Evolutionary conservation across 2,329 filamentous ascomycete species (phyloP), one percentile per base, ranked within the genome.

Genomic region (Didymella keratinophila): DNA sequence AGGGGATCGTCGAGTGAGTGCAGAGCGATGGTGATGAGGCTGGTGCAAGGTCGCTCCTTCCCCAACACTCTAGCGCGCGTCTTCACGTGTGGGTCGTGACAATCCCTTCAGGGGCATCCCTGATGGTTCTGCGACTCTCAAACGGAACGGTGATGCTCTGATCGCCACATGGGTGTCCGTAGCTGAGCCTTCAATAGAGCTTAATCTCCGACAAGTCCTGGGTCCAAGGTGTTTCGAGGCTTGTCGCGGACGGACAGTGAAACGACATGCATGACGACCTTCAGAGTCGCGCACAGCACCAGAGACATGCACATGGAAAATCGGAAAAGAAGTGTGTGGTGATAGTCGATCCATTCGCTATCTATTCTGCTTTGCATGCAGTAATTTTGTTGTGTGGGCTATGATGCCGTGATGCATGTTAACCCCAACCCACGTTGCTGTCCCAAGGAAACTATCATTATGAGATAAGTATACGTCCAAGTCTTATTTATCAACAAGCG

Each of bases 391-490:
- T 46, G 14, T 7, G 25, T 27, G 9, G 10, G 49, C 32, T n/a
- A 14, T 36, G 30, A 16, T 34, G 32, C 45, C 14, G 18, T 49
- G 16, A 43, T 47, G 36, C 28, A 37, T 48, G 30, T 28, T 5
- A 2, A 21, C 18, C 9, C 27, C 18, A 12, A n/a, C 20, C 12
- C 23, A 16, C 30, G 44, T 25, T 37, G 32, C 32, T 14, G 27
- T 46, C 20, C 7, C 53, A 21, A 36, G 41, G 32, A 46, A 50
- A 54, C 37, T 58, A 54, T 42, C 18, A 58, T 58, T 58, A 58
- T 54, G 50, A 51, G 56, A 54, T 32, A 51, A 50, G 50, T 45
- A 58, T 54, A 54, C 20, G 20, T 54, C 32, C 50, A 54, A 46
- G 32, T 50, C 21, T 42, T 51, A 45, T 53, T 14, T 51, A 50